phyloP scores from a whole-genome alignment of 2,329 filamentous ascomycete genomes.

The Sclerotinia nivalis region DNA sequence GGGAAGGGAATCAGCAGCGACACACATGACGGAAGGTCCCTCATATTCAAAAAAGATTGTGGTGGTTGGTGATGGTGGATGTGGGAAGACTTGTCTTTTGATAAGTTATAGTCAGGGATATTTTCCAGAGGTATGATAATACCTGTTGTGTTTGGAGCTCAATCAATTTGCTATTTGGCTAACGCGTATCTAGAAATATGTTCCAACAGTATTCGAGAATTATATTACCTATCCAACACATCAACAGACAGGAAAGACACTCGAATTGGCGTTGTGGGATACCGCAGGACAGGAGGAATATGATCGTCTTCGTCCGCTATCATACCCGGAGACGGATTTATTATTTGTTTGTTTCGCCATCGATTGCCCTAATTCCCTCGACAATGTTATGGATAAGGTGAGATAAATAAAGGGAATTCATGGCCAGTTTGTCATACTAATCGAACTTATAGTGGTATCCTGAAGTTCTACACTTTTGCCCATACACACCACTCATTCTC shows the following conservation, averaged over 20 bases:
- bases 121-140: constrained; percentile 81
- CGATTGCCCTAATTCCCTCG: constrained; percentile 95
- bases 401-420: constrained; percentile 30
- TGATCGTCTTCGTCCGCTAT: constrained; percentile 90
- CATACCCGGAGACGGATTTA: constrained; percentile 96
- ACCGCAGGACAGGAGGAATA: constrained; percentile 99
- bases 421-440: constrained; percentile 18
- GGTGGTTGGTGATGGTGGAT: constrained; percentile 95
- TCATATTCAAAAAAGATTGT: constrained; percentile 99
- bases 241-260: constrained; percentile 82
- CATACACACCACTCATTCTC: constrained; percentile 92
- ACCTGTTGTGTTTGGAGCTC: constrained; percentile 32
- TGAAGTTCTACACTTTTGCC: constrained; percentile 98
- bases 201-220: constrained; percentile 98
- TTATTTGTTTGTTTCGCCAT: constrained; percentile 99
- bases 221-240: constrained; percentile 98
- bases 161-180: background rate
- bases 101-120: constrained; percentile 99
- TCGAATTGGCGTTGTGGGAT: constrained; percentile 97
- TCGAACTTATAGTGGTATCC: constrained; percentile 81
- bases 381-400: constrained; percentile 99
- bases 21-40: constrained; percentile 85
- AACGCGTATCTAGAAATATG: constrained; percentile 77
- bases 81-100: constrained; percentile 96
- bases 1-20: constrained; percentile 75